Percentiles rank a stretch among this genome's conserved stretches.
phyloP scores from a whole-genome alignment of 805 yeast species.

The Brettanomyces naardenensis region DNA sequence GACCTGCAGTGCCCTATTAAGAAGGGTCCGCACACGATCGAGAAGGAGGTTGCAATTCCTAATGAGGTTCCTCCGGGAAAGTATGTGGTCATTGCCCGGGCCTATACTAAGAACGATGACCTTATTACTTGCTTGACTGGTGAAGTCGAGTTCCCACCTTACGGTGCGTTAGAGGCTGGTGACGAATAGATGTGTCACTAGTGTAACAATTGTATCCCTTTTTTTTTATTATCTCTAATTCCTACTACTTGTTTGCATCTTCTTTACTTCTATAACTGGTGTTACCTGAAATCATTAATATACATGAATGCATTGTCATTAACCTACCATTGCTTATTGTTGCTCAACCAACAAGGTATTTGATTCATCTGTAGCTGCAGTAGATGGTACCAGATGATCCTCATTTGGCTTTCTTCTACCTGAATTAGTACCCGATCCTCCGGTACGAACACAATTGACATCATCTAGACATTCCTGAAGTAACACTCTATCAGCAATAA shows the following conservation, averaged over 20 bases:
- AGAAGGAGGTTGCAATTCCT: constrained; percentile 77
- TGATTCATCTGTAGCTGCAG: constrained; percentile 1
- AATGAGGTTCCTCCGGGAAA: constrained; percentile 92
- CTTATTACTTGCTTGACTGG: constrained; percentile 81
- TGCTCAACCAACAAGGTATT: constrained; percentile 1
- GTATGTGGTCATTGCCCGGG: constrained; percentile 81
- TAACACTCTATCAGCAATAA: constrained; percentile 18
- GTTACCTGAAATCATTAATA: too few relatives aligned
- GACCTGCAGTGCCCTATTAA: constrained; percentile 79
- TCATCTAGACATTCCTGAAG: constrained; percentile 16
- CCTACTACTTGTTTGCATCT: too few relatives aligned
- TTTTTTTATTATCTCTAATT: too few relatives aligned
- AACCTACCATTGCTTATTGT: too few relatives aligned
- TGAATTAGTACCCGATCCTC: too few relatives aligned
- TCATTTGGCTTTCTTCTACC: too few relatives aligned
- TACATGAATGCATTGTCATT: too few relatives aligned
- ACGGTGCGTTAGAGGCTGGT: too few relatives aligned
- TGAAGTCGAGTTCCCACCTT: constrained; percentile 46
- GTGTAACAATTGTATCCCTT: too few relatives aligned
- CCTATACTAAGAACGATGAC: constrained; percentile 77
- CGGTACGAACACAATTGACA: background rate
- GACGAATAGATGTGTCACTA: too few relatives aligned
- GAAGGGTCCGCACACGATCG: constrained; percentile 58
- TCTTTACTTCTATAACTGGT: too few relatives aligned
- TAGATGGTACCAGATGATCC: background rate